phyloP scores from a whole-genome alignment of 495 filamentous ascomycete genomes.

The Lophiostoma macrostomum region DNA sequence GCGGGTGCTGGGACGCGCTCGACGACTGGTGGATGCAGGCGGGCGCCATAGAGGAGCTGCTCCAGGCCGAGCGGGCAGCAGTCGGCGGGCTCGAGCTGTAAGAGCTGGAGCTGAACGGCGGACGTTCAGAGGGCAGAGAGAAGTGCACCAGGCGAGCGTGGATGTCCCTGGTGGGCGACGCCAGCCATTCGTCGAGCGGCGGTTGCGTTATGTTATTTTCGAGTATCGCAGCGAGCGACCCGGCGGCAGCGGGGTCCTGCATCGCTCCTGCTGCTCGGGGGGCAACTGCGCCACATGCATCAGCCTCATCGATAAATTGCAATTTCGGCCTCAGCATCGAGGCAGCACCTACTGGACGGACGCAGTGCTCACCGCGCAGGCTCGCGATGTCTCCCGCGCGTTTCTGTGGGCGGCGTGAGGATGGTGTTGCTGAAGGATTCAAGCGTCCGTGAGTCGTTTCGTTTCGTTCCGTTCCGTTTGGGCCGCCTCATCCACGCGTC shows the following conservation, averaged over 20 bases:
- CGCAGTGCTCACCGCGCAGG: slow-evolving; percentile 2
- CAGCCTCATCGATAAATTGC: slow-evolving; percentile 15
- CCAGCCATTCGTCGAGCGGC: slow-evolving; percentile 22
- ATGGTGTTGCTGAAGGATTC: background rate
- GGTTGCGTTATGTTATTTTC: slow-evolving; percentile 16
- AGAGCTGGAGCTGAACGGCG: slow-evolving; percentile 1
- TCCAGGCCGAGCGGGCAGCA: slow-evolving; percentile 4
- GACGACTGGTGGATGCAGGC: slow-evolving; percentile 28
- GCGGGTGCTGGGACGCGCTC: slow-evolving; percentile 22
- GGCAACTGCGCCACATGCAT: slow-evolving; percentile 8
- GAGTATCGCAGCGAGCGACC: slow-evolving; percentile 20
- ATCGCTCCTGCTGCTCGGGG: slow-evolving; percentile 12
- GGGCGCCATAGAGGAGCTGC: slow-evolving; percentile 29
- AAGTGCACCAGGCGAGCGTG: slow-evolving; percentile 26
- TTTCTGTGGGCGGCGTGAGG: background rate
- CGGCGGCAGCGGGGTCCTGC: slow-evolving; percentile 8
- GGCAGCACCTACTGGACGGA: background rate
- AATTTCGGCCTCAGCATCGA: slow-evolving; percentile 4
- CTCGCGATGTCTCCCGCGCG: background rate
- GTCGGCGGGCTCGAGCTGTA: slow-evolving; percentile 1
- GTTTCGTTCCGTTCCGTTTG: slow-evolving; percentile 19
- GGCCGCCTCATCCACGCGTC: slow-evolving; percentile 2
- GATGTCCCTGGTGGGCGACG: slow-evolving; percentile 26
- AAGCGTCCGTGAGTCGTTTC: slow-evolving; percentile 14
- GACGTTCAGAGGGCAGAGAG: slow-evolving; percentile 15